Conservation (phyloP, 768 basidiomycete genomes). For the Hygrophorus russula region DNA sequence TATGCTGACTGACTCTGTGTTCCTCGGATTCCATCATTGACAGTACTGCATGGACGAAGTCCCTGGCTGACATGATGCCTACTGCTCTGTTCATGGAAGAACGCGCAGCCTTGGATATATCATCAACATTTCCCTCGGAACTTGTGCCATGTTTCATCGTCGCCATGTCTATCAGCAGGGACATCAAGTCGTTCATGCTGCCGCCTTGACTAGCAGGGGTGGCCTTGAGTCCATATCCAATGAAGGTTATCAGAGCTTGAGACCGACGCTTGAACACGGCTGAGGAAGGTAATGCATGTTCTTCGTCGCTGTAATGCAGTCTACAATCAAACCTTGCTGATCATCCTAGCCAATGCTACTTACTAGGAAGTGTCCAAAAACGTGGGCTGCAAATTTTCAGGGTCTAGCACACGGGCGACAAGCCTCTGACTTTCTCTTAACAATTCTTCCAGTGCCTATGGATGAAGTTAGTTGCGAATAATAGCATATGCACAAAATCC, state of each 20-base stretch:
- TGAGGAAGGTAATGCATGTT: conserved; percentile 34
- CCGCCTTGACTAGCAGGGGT: conserved; percentile 13
- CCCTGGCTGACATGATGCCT: conserved; percentile 52
- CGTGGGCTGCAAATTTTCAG: conserved; percentile 24
- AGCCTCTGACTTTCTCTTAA: conserved; percentile 59
- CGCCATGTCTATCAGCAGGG: conserved; percentile 37
- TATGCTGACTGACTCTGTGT: conserved; percentile 29
- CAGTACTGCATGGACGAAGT: conserved; percentile 51
- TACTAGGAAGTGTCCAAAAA: conserved; percentile 53
- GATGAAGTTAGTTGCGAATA: conserved; percentile 5
- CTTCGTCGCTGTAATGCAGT: conserved; percentile 39
- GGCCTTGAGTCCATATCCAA: conserved; percentile 38
- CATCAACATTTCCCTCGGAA: conserved; percentile 25
- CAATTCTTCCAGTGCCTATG: conserved; percentile 51
- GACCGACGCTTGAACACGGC: conserved; percentile 46
- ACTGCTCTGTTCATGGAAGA: conserved; percentile 43
- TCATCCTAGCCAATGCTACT: conserved; percentile 11
- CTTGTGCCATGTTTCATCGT: conserved; percentile 19
- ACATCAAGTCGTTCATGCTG: conserved; percentile 31
- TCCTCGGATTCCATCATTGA: conserved; percentile 47
- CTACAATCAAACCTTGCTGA: not conserved
- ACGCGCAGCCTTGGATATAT: conserved; percentile 37
- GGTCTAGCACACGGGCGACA: conserved; percentile 26
- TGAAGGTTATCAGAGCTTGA: conserved; percentile 56
- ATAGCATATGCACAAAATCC: not conserved